Evolutionary conservation across 2,329 filamentous ascomycete genomes (phyloP).

Genomic region (Macrophomina phaseolina): DNA sequence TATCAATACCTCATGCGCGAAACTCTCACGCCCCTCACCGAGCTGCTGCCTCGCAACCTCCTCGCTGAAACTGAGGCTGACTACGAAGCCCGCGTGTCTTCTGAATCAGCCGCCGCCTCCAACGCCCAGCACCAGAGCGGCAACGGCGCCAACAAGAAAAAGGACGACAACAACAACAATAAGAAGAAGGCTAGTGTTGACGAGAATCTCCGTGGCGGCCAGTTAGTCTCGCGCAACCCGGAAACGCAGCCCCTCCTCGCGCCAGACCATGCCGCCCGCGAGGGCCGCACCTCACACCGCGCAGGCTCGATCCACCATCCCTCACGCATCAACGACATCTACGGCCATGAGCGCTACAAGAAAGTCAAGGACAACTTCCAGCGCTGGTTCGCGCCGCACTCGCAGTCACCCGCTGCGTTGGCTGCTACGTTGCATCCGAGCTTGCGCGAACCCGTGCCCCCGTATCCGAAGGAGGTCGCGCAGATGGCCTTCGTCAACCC

Average conservation of each 20-base stretch:
- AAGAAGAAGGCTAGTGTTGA: neutral
- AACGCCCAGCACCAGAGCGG: neutral
- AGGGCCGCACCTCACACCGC: neutral
- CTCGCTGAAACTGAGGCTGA: constrained; percentile 59
- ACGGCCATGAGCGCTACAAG: constrained; percentile 3
- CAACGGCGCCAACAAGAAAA: neutral
- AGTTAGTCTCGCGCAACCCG: neutral
- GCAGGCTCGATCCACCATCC: constrained; percentile 4
- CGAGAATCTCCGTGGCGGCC: neutral
- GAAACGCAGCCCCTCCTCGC: constrained; percentile 17
- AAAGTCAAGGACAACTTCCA: constrained; percentile 7
- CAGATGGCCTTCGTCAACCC: constrained; percentile 53
- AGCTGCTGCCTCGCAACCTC: constrained; percentile 28
- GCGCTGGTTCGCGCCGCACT: constrained; percentile 27
- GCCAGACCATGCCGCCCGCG: constrained; percentile 17
- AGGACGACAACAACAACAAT: neutral
- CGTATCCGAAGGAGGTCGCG: constrained; percentile 39
- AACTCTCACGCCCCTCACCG: constrained; percentile 25
- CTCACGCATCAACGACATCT: constrained; percentile 20
- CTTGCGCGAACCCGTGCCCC: constrained; percentile 22
- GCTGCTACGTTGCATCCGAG: constrained; percentile 19
- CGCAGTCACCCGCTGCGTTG: constrained; percentile 17
- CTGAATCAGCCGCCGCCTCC: neutral
- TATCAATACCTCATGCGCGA: constrained; percentile 29
- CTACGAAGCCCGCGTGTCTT: constrained; percentile 26